Evolutionary conservation across 2,329 filamentous ascomycete species (phyloP).

Genomic region (Cadophora gregata): DNA sequence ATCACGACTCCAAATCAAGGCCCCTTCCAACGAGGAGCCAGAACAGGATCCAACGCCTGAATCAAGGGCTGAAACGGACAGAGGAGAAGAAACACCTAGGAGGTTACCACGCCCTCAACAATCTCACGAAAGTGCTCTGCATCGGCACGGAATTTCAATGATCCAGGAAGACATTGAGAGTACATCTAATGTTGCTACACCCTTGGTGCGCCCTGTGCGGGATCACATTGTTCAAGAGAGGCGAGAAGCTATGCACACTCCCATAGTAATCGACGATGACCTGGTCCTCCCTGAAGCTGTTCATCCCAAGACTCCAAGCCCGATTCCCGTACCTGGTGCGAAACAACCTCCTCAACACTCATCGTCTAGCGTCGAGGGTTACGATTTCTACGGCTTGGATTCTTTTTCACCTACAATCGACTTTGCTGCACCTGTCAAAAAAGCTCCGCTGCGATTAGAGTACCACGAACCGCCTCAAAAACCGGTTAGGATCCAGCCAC

Average conservation of each 20-base stretch:
- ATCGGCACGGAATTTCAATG: slow-evolving; percentile 32
- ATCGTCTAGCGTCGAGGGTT: slow-evolving; percentile 55
- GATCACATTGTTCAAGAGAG: slow-evolving; percentile 37
- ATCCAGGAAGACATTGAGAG: slow-evolving; percentile 58
- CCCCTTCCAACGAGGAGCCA: slow-evolving; percentile 41
- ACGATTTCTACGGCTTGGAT: slow-evolving; percentile 71
- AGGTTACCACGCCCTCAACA: slow-evolving; percentile 26
- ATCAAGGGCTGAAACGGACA: slow-evolving; percentile 21
- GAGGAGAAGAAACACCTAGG: slow-evolving; percentile 39
- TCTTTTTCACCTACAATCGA: slow-evolving; percentile 57
- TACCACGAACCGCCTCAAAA: slow-evolving; percentile 31
- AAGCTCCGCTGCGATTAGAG: slow-evolving; percentile 47
- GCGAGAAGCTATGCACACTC: slow-evolving; percentile 37
- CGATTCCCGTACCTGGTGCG: slow-evolving; percentile 39
- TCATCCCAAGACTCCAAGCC: slow-evolving; percentile 35
- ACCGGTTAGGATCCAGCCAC: slow-evolving; percentile 38
- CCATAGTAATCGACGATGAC: slow-evolving; percentile 43
- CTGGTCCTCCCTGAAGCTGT: slow-evolving; percentile 40
- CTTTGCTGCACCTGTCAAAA: slow-evolving; percentile 53
- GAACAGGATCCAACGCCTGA: slow-evolving; percentile 32
- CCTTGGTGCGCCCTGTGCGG: slow-evolving; percentile 59
- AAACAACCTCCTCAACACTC: slow-evolving; percentile 29
- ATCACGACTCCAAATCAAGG: slow-evolving; percentile 46
- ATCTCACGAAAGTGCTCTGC: slow-evolving; percentile 29
- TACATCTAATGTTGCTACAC: slow-evolving; percentile 67